These are phyloP conservation scores for Neonectria faginata DNA, from an alignment of 2,329 filamentous ascomycete species.

Conservation along the genomic window DNA sequence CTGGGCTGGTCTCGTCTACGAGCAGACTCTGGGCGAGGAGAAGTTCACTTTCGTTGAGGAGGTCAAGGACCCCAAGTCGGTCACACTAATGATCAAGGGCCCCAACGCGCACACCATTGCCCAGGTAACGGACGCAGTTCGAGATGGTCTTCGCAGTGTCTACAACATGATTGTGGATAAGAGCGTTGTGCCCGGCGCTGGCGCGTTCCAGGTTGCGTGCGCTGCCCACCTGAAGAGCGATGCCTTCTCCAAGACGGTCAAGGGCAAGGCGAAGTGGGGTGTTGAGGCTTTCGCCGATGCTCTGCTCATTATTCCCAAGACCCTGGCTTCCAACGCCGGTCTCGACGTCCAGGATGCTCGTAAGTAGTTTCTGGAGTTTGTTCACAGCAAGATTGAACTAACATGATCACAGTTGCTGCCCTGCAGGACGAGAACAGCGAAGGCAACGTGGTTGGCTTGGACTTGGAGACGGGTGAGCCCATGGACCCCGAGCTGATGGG, in stretches of 20 bases:
- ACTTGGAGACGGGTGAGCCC: slow-evolving; percentile 86
- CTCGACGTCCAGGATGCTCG: slow-evolving; percentile 96
- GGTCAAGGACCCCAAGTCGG: slow-evolving; percentile 98
- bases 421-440: slow-evolving; percentile 88
- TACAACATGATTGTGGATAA: slow-evolving; percentile 99
- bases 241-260: slow-evolving; percentile 87
- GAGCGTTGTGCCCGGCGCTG: slow-evolving; percentile 92
- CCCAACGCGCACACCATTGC: slow-evolving; percentile 97
- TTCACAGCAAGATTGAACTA: slow-evolving; percentile 29
- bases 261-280: slow-evolving; percentile 98
- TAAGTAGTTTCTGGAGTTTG: slow-evolving; percentile 62
- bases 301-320: slow-evolving; percentile 95
- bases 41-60: slow-evolving; percentile 99
- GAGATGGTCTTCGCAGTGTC: slow-evolving; percentile 93
- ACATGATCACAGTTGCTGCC: slow-evolving; percentile 72
- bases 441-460: slow-evolving; percentile 86
- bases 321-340: slow-evolving; percentile 92
- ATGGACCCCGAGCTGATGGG: slow-evolving; percentile 96
- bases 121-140: slow-evolving; percentile 95
- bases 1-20: slow-evolving; percentile 96
- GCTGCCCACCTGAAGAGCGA: slow-evolving; percentile 89
- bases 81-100: slow-evolving; percentile 97
- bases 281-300: slow-evolving; percentile 96
- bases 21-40: slow-evolving; percentile 97
- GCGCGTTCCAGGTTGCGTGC: slow-evolving; percentile 95